Evolutionary conservation across 108 stramenopile species (phyloP).

Genomic region (Fragilariopsis cylindrus): DNA sequence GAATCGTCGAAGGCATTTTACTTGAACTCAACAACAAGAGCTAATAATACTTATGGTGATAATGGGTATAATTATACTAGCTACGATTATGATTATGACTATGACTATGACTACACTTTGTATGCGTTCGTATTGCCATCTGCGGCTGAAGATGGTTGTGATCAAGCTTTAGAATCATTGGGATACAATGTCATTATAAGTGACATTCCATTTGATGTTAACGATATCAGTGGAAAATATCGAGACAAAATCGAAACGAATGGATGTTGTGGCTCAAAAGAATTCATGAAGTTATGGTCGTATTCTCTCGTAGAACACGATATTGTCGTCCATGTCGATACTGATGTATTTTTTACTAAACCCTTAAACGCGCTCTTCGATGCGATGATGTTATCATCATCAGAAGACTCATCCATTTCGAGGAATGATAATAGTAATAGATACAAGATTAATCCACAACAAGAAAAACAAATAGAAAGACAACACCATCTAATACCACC

Average conservation of each 20-base stretch:
- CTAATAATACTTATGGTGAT: too few relatives aligned
- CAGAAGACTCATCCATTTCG: too few relatives aligned
- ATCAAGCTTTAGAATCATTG: too few relatives aligned
- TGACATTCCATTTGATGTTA: too few relatives aligned
- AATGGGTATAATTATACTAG: too few relatives aligned
- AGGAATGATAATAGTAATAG: not conserved
- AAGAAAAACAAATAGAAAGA: conserved; percentile 42
- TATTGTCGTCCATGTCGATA: conserved; percentile 56
- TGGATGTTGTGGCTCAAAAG: conserved; percentile 69
- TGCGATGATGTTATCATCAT: conserved; percentile 47
- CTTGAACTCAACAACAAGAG: too few relatives aligned
- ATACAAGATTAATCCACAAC: conserved; percentile 32
- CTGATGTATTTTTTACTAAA: conserved; percentile 55
- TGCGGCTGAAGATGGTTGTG: too few relatives aligned
- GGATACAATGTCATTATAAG: too few relatives aligned
- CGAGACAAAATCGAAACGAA: conserved; percentile 22
- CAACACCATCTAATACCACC: conserved; percentile 53
- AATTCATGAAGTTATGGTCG: conserved; percentile 67
- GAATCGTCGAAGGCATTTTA: too few relatives aligned
- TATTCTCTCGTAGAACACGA: conserved; percentile 66
- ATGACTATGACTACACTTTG: too few relatives aligned
- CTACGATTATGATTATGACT: too few relatives aligned
- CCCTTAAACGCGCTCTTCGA: conserved; percentile 80
- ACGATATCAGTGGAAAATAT: not conserved
- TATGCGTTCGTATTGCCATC: too few relatives aligned